Conservation (phyloP, 2,329 filamentous ascomycete genomes). For the Aspergillus unguis region DNA sequence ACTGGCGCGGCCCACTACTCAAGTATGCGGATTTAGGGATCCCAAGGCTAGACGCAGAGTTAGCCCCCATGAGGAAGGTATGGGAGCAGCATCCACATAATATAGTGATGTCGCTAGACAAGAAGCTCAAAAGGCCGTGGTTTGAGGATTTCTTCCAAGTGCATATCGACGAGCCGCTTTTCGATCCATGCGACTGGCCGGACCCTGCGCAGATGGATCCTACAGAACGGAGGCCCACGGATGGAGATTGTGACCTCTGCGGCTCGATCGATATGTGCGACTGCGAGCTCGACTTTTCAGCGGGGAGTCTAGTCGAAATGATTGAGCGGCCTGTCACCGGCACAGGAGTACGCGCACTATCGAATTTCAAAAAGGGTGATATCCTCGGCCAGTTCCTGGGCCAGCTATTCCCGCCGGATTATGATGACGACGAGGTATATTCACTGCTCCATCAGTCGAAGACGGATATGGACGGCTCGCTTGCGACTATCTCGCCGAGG, state of each 20-base stretch:
- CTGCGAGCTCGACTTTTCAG: constrained; percentile 17
- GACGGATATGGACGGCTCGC: not conserved
- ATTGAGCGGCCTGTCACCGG: constrained; percentile 27
- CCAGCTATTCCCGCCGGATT: constrained; percentile 14
- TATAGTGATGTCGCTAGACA: constrained; percentile 5
- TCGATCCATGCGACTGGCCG: constrained; percentile 14
- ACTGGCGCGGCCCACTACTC: constrained; percentile 22
- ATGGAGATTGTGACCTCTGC: constrained; percentile 23
- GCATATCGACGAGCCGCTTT: constrained; percentile 14
- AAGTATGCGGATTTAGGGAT: constrained; percentile 9
- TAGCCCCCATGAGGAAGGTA: constrained; percentile 1
- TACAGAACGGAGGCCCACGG: not conserved
- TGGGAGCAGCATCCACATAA: constrained; percentile 18
- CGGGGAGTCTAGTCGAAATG: constrained; percentile 29
- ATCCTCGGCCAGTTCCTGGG: constrained; percentile 22
- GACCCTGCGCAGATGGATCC: constrained; percentile 9
- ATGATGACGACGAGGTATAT: constrained; percentile 18
- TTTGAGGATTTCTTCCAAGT: constrained; percentile 14
- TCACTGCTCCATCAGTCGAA: constrained; percentile 12
- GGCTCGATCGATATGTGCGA: constrained; percentile 14
- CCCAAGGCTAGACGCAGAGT: constrained; percentile 3
- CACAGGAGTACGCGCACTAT: constrained; percentile 30
- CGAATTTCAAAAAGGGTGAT: constrained; percentile 22
- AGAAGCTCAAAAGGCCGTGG: constrained; percentile 3
- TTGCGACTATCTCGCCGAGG: constrained; percentile 18